A percentile compares a stretch with the other conserved stretches of the same genome.
phyloP scores from a whole-genome alignment of 805 yeast species.

The Schwanniomyces occidentalis region DNA sequence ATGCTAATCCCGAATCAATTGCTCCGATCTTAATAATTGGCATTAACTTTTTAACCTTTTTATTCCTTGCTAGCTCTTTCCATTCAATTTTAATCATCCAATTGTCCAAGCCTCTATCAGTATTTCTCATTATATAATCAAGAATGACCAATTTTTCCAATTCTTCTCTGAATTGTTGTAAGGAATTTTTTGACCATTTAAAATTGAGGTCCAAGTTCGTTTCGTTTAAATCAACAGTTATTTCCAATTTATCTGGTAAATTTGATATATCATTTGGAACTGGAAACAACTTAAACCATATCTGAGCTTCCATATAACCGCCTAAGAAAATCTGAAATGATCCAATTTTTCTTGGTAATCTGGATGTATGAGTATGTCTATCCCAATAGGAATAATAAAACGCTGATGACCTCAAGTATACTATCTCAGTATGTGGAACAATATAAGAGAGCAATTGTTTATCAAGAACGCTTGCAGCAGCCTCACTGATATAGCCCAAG shows the following conservation, averaged over 20 bases:
- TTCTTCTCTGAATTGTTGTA: slow-evolving; percentile 57
- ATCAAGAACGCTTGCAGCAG: slow-evolving; percentile 70
- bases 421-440: slow-evolving; percentile 67
- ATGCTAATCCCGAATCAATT: slow-evolving; percentile 71
- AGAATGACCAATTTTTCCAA: slow-evolving; percentile 68
- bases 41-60: slow-evolving; percentile 5
- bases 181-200: slow-evolving; percentile 51
- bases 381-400: slow-evolving; percentile 59
- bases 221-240: slow-evolving; percentile 13
- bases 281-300: slow-evolving; percentile 56
- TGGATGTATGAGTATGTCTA: slow-evolving; percentile 21
- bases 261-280: slow-evolving; percentile 39
- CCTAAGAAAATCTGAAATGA: slow-evolving; percentile 64
- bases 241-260: slow-evolving; percentile 21
- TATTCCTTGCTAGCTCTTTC: slow-evolving; percentile 17
- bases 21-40: slow-evolving; percentile 62
- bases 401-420: slow-evolving; percentile 45
- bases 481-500: slow-evolving; percentile 69
- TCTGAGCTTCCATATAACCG: slow-evolving; percentile 61
- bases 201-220: slow-evolving; percentile 26
- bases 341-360: slow-evolving; percentile 54
- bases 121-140: slow-evolving; percentile 72
- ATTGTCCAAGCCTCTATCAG: slow-evolving; percentile 73
- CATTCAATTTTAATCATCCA: slow-evolving; percentile 72
- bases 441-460: slow-evolving; percentile 56